A percentile compares a stretch with the other conserved stretches of the same genome.
These are phyloP conservation scores for Saccharomycopsis fermentans DNA, from an alignment of 805 yeast genomes.

Conservation along the genomic window DNA sequence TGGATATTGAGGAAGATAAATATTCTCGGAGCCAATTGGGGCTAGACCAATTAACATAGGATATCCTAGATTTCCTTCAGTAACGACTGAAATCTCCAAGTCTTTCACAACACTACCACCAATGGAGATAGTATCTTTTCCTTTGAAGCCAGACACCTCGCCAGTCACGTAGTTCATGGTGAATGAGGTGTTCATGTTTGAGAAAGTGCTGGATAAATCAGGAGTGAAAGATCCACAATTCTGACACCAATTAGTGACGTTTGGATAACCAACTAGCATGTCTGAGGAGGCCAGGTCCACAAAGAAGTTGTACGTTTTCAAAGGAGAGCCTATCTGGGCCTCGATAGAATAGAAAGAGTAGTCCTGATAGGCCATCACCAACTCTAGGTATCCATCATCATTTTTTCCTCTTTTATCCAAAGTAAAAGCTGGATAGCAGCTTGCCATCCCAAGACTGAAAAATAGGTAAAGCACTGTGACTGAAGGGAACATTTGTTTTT, in stretches of 20 bases:
- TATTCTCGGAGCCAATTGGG: conserved; percentile 7
- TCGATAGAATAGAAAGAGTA: background rate
- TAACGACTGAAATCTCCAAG: conserved; percentile 6
- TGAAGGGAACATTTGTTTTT: too few species aligned
- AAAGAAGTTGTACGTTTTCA: conserved; percentile 20
- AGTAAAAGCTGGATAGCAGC: background rate
- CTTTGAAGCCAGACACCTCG: conserved; percentile 7
- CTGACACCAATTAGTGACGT: background rate
- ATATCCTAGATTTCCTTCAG: background rate
- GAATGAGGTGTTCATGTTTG: conserved; percentile 4
- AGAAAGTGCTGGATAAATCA: conserved; percentile 1
- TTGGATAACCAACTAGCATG: conserved; percentile 23
- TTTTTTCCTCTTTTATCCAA: background rate
- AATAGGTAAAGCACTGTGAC: background rate
- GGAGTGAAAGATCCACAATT: conserved; percentile 7
- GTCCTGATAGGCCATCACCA: conserved; percentile 4
- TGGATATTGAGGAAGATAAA: conserved; percentile 6
- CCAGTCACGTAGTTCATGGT: conserved; percentile 9
- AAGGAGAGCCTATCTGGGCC: conserved; percentile 13
- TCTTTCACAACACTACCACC: background rate
- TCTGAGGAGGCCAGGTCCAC: conserved; percentile 27
- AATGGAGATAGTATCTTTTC: conserved; percentile 4
- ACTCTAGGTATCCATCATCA: background rate
- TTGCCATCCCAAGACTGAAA: background rate
- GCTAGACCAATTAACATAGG: conserved; percentile 9